Percentiles rank a stretch among this genome's conserved stretches.
phyloP scores from a whole-genome alignment of 2,329 filamentous ascomycete species.

The Sphaerostilbella broomeana region DNA sequence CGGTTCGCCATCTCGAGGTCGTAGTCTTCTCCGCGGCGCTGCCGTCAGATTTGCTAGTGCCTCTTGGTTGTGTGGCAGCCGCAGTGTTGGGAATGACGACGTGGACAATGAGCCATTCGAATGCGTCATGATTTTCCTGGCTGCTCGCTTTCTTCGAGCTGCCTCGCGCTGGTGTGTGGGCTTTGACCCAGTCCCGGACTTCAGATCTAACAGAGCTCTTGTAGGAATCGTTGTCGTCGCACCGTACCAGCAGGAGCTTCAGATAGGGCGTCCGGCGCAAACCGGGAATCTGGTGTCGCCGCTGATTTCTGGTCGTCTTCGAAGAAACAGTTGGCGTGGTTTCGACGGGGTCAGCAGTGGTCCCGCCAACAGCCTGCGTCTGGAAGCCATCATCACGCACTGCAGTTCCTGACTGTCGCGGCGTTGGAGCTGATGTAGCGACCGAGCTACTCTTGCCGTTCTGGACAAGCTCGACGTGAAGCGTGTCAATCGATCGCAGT shows the following conservation, averaged over 20 bases:
- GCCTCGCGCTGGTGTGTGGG: slow-evolving; percentile 55
- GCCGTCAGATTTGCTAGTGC: slow-evolving; percentile 49
- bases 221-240: slow-evolving; percentile 94
- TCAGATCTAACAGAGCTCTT: slow-evolving; percentile 71
- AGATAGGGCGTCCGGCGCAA: slow-evolving; percentile 88
- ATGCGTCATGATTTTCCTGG: slow-evolving; percentile 92
- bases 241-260: slow-evolving; percentile 81
- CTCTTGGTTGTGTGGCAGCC: slow-evolving; percentile 70
- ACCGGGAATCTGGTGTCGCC: slow-evolving; percentile 91
- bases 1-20: slow-evolving; percentile 68
- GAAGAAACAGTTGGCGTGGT: slow-evolving; percentile 32
- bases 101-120: slow-evolving; percentile 91
- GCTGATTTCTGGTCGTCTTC: slow-evolving; percentile 31
- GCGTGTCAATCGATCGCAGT: slow-evolving; percentile 83
- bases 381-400: slow-evolving; percentile 54
- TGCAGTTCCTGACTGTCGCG: slow-evolving; percentile 28
- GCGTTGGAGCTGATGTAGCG: slow-evolving; percentile 24
- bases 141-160: slow-evolving; percentile 52
- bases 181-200: slow-evolving; percentile 86
- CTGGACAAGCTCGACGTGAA: slow-evolving; percentile 82
- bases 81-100: slow-evolving; percentile 82
- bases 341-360: no score
- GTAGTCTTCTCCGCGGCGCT: slow-evolving; percentile 58
- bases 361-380: slow-evolving; percentile 46
- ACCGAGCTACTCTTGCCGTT: slow-evolving; percentile 43